phyloP scores from a whole-genome alignment of 2,329 filamentous ascomycete species.

The Fusarium sublunatum region DNA sequence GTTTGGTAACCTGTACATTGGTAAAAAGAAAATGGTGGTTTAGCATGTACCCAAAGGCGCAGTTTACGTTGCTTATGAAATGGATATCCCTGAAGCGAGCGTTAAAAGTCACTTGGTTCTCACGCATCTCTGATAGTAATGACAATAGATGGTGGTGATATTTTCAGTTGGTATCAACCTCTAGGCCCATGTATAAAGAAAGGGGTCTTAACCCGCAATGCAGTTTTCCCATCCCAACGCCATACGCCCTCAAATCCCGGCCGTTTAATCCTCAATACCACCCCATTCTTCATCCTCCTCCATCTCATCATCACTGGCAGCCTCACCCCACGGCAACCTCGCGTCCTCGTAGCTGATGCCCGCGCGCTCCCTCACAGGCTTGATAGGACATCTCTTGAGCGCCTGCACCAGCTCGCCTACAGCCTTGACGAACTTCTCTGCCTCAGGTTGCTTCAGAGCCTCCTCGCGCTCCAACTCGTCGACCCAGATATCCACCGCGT shows the following conservation, averaged over 20 bases:
- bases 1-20: slow-evolving; percentile 38
- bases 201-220: slow-evolving; percentile 13
- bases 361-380: slow-evolving; percentile 76
- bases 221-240: slow-evolving; percentile 44
- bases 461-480: slow-evolving; percentile 85
- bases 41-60: background rate
- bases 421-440: slow-evolving; percentile 61
- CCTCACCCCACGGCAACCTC: slow-evolving; percentile 70
- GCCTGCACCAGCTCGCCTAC: slow-evolving; percentile 67
- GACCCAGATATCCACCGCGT: slow-evolving; percentile 90
- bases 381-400: slow-evolving; percentile 71
- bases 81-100: slow-evolving; percentile 33
- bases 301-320: slow-evolving; percentile 48
- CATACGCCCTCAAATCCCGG: slow-evolving; percentile 38
- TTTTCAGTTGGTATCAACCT: slow-evolving; percentile 43
- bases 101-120: slow-evolving; percentile 29
- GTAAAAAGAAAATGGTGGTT: slow-evolving; percentile 3
- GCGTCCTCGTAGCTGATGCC: slow-evolving; percentile 79
- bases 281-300: slow-evolving; percentile 69
- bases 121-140: slow-evolving; percentile 19
- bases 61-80: slow-evolving; percentile 27
- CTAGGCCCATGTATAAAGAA: slow-evolving; percentile 29
- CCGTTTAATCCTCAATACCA: slow-evolving; percentile 72
- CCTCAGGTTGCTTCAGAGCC: slow-evolving; percentile 56
- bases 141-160: slow-evolving; percentile 35